Evolutionary conservation across 2,329 filamentous ascomycete species (phyloP).

Genomic region (Nemania sp.): DNA sequence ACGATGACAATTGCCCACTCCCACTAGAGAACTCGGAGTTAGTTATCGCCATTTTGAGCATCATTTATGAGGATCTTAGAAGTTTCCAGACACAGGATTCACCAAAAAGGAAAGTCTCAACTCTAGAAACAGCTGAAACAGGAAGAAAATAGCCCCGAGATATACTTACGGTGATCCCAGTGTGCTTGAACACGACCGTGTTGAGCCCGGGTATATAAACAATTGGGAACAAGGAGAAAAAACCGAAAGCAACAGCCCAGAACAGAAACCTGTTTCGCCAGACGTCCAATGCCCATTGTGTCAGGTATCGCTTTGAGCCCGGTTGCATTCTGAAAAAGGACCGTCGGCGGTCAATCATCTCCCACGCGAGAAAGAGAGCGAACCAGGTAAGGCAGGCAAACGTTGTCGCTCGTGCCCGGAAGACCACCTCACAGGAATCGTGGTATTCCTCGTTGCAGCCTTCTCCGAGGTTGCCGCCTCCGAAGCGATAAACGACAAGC

Average conservation of each 20-base stretch:
- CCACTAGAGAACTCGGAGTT: slow-evolving; percentile 54
- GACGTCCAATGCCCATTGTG: slow-evolving; percentile 75
- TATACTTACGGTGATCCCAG: too few species aligned
- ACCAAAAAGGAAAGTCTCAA: too few species aligned
- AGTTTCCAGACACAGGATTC: too few species aligned
- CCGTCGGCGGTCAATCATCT: slow-evolving; percentile 78
- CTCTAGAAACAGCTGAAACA: too few species aligned
- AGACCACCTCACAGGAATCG: slow-evolving; percentile 70
- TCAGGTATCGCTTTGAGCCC: slow-evolving; percentile 68
- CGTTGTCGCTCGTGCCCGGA: slow-evolving; percentile 77
- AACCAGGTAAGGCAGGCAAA: slow-evolving; percentile 83
- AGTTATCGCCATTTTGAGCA: too few species aligned
- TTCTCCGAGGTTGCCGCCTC: slow-evolving; percentile 65
- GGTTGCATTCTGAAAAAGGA: slow-evolving; percentile 82
- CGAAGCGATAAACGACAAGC: slow-evolving; percentile 72
- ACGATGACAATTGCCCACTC: slow-evolving; percentile 73
- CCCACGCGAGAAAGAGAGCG: slow-evolving; percentile 81
- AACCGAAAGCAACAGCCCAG: slow-evolving; percentile 67
- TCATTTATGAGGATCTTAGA: too few species aligned
- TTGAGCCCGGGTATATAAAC: slow-evolving; percentile 72
- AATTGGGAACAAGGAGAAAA: slow-evolving; percentile 62
- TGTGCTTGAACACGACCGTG: slow-evolving; percentile 70
- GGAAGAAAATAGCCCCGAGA: too few species aligned
- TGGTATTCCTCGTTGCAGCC: slow-evolving; percentile 71
- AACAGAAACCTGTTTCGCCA: slow-evolving; percentile 81